phyloP scores from a whole-genome alignment of 164 flowering plant genomes.

The Magnolia officinalis region DNA sequence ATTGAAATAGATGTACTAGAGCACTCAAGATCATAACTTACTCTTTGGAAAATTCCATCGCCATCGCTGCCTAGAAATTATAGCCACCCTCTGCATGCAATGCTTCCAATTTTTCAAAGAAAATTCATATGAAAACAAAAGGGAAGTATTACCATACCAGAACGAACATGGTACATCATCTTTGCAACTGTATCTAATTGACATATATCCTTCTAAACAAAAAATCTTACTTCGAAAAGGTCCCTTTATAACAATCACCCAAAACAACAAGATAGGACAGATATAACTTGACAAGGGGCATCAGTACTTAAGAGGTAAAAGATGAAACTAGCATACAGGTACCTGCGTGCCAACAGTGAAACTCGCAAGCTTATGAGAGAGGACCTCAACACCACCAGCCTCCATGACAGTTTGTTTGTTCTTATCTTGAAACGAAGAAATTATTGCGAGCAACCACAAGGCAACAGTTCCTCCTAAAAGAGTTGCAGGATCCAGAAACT shows the following conservation, averaged over 20 bases:
- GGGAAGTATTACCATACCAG: no score
- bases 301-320: not conserved
- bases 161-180: not conserved
- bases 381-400: constrained; percentile 78
- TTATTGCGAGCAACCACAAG: constrained; percentile 71
- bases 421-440: constrained; percentile 53
- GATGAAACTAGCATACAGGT: constrained; percentile 5
- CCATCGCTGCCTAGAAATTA: not conserved
- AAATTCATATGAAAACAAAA: no score
- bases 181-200: not conserved
- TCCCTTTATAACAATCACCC: not conserved
- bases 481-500: constrained; percentile 61
- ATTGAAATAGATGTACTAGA: not conserved
- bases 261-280: not conserved
- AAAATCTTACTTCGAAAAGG: not conserved
- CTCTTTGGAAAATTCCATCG: not conserved
- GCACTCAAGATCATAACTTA: not conserved
- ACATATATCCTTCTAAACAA: not conserved
- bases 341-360: constrained; percentile 60
- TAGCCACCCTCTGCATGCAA: not conserved
- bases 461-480: constrained; percentile 65
- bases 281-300: not conserved
- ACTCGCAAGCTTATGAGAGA: constrained; percentile 65
- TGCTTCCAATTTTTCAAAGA: not conserved
- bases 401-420: constrained; percentile 54